Base-by-base conservation (phyloP, 768 basidiomycete species). In the Coprinopsis strossmayeri region DNA sequence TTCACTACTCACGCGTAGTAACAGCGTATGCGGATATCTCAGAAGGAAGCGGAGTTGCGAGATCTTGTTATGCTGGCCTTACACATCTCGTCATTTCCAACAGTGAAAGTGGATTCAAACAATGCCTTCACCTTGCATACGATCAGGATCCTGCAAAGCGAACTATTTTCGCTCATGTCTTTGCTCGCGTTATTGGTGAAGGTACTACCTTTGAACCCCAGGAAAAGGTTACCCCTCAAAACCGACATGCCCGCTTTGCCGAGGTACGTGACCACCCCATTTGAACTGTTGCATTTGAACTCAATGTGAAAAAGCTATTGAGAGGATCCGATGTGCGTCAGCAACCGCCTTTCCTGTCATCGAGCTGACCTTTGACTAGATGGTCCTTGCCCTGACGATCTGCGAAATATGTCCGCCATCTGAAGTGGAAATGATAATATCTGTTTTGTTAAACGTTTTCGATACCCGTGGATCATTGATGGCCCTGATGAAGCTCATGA, bases 91-190 rank as follows among this genome's bases (percentile, higher is more conserved):
- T 95, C 48, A 78, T 76, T 27, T 79, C 90, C 11, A 95, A 95
- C 59, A 82, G 87, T 13, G 89, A 93, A 59, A 84, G 81, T 56
- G 92, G 90, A 3, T 81, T 94, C 60, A 92, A 91, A 62, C 89
- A 94, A 61, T 91, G 87, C 57, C 77, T 94, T 18, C 69, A 81
- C 3, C 70, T 88, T 50, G 88, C 87, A 1, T 91, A 90, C 56
- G 84, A 89, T 57, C 62, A 70, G 18, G 86, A 93, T 58, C 68
- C 74, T 21, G 67, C 76, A 32, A 82, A 85, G 57, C 78, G 90
- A 12, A 73, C 78, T 9, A 89, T 92, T 21, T 96, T 93, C 58
- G 81, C 90, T 12, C 82, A 87, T 56, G 83, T 92, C 5, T 89
- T 94, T 61, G 81, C 87, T 32, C 76, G 84, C 32, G 90, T 90